Evolutionary conservation across 2,329 filamentous ascomycete genomes (phyloP), one percentile per base, ranked within the genome.

Genomic region (Cladosporium cucumerinum): DNA sequence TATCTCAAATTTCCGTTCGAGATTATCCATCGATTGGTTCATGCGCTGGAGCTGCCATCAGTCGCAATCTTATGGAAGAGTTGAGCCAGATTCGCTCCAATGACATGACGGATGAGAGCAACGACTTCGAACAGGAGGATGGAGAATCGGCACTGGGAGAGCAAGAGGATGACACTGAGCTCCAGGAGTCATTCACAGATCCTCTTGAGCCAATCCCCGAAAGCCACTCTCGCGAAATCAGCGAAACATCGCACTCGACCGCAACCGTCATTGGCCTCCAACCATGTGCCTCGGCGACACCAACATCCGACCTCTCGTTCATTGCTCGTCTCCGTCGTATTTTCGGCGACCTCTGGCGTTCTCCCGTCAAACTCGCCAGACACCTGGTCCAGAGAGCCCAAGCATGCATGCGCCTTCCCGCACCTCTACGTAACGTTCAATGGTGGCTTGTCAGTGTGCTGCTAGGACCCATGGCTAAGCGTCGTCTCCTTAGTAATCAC

Each of bases 381-480:
- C 70, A 73, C 69, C 66, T 74, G 34, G 67, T 72, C 26, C 70
- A 72, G 34, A 68, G 64, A 43, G 74, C 74, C 1, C 71, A 74
- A 55, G 54, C 66, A 4, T 67, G 69, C 21, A 70, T 75, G 52
- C 65, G 68, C 25, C 70, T 76, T 7, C 71, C 71, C 6, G 66
- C 68, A 1, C 70, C 74, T 10, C 57, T 77, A 23, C 69, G 72
- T 21, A 69, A 68, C 51, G 68, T 76, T 16, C 75, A 76, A 61
- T 77, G 74, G 74, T 76, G 75, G 72, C 68, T 74, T 55, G 72
- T 75, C 34, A 71, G 72, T 49, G 65, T 71, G 39, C 68, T 72
- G 2, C 68, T 73, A 49, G 76, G 73, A 57, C 75, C 69, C 32
- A 79, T 73, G 76, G 76, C 70, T 64, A 76, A 68, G 69, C 77